Percentiles rank a stretch among this genome's conserved stretches.
Conservation (phyloP, 192 early-diverging fungal genomes). For the Rhizophagus clarus region DNA sequence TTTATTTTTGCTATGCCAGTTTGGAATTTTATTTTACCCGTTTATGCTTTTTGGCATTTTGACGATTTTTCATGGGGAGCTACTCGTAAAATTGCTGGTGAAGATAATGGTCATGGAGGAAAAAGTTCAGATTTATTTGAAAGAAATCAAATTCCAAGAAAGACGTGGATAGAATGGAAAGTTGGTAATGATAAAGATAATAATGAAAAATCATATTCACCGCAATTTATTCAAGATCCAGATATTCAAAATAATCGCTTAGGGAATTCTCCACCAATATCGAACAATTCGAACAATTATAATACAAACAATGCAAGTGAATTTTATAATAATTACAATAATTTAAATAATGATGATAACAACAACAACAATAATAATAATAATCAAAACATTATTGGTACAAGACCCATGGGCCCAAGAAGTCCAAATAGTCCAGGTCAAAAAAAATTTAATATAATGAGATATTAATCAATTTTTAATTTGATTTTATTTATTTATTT, state of each 20-base stretch:
- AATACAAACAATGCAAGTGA: too few relatives aligned
- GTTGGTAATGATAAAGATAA: background rate
- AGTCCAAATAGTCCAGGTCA: background rate
- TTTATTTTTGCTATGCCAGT: conserved; percentile 82
- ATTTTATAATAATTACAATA: too few relatives aligned
- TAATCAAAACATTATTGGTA: background rate
- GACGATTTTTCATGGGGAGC: conserved; percentile 88
- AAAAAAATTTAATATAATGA: background rate
- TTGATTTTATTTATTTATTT: too few relatives aligned
- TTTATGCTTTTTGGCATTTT: conserved; percentile 95
- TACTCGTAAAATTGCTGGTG: conserved; percentile 74
- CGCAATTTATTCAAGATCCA: background rate
- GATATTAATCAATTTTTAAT: background rate
- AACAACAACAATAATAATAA: background rate
- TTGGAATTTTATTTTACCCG: conserved; percentile 92
- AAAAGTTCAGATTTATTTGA: conserved; percentile 78
- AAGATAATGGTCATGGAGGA: conserved; percentile 65
- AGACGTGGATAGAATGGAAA: conserved; percentile 62
- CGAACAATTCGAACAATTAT: too few relatives aligned
- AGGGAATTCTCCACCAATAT: too few relatives aligned
- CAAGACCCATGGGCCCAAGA: conserved; percentile 14
- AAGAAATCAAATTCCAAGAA: conserved; percentile 51
- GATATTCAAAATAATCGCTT: too few relatives aligned
- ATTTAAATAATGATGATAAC: too few relatives aligned
- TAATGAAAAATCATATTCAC: background rate